Base-by-base conservation (phyloP, 176 grass and related monocot species). In the Aegilops bicornis region DNA sequence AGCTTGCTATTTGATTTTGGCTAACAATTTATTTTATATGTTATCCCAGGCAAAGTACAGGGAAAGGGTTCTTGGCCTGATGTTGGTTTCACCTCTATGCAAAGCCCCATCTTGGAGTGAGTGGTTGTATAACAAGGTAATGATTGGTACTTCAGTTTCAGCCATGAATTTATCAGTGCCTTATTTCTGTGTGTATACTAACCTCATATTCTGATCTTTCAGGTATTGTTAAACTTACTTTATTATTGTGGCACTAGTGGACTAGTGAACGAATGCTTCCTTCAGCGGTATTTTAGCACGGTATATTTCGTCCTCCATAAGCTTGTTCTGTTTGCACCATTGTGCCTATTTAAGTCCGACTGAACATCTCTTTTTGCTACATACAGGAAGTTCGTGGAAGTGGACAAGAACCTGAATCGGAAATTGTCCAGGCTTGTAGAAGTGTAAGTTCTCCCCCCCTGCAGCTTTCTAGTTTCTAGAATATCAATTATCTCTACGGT, bases 41-140 rank as follows among this genome's bases (percentile, higher is more conserved):
- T 79, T 85, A 15, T 54, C 77, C 81, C 82, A 96, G 96, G 89
- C 91, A 15, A 95, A 96, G 72, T 94, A 96, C 54, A 84, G 79
- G 24, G 91, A 96, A 47, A 89, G 93, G 15, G 93, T 98, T 89
- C 79, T 91, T 82, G 96, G 96, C 74, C 83, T 98, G 17, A 98
- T 98, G 78, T 88, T 98, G 54, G 90, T 98, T 37, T 98, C 96
- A 54, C 96, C 96, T 88, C 75, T 98, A 56, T 98, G 96, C 89
- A 98, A 98, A 89, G 88, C 96, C 43, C 91, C 96, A 74, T 96
- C 96, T 77, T 98, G 96, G 96, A 98, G 88, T 24, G 93, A 98
- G 69, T 98, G 96, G 96, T 76, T 98, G 78, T 98, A 95, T 86
- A 94, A 94, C 77, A 96, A 98, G 90, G 96, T 98, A 50, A 48